Base-by-base conservation (phyloP, 83 land plant genomes). In the Picea engelmannii region DNA sequence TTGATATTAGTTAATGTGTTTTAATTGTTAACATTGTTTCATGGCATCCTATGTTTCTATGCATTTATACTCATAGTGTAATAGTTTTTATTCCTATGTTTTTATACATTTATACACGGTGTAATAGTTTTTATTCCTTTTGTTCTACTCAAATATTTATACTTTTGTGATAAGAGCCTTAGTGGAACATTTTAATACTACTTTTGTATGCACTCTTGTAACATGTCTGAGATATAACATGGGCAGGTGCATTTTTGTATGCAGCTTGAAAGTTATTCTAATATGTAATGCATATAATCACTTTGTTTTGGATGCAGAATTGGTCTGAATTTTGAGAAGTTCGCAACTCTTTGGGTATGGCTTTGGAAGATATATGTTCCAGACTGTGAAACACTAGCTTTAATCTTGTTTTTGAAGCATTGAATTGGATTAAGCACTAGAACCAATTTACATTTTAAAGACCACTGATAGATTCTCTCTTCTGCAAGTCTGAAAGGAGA, bases 381-480 rank as follows among this genome's bases (percentile, higher is more conserved):
- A 76, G 78, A 76, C 35, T 76, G 20, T 35, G 25, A 55, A 76
- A 76, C 7, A 55, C 16, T 15, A 52, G 62, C 21, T 76, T 20
- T 55, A 20, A 6, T 25, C 24, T 76, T 76, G 62, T 76, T 76
- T 62, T 76, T 55, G 78, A 76, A 76, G 78, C 21, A 55, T 52
- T 13, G 62, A 17, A 25, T 76, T 76, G 78, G 78, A 76, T 24
- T 76, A 27, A 76, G 38, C 62, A 55, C 78, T 16, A 21, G 60
- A 76, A 25, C 62, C 78, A 76, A 76, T 55, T 76, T 35, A 55
- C 58, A 35, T 55, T 76, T 76, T 25, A 76, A 27, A 76, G 62
- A 76, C 78, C 55, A 76, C 59, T 38, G 78, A 6, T 24, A 76
- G 62, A 21, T 76, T 55, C 78, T 76, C 78, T 76, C 78, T 27